Percentiles rank a stretch among this genome's conserved stretches.
Conservation (phyloP, 2,329 filamentous ascomycete genomes). For the Aspergillus novoparasiticus region DNA sequence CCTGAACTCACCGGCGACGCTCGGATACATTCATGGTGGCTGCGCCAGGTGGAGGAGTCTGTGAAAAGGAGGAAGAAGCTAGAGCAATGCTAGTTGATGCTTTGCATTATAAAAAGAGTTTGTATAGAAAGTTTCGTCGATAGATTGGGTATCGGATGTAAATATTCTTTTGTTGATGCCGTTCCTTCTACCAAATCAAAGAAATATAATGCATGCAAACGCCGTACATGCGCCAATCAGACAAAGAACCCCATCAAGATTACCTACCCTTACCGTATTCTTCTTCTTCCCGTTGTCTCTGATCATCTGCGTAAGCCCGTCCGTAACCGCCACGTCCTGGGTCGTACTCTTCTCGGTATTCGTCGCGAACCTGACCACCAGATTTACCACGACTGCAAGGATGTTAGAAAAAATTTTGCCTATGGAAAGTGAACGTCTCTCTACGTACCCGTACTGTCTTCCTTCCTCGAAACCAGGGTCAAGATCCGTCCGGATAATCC, state of each 20-base stretch:
- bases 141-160: slow-evolving; percentile 32
- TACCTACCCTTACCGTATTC: slow-evolving; percentile 61
- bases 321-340: slow-evolving; percentile 90
- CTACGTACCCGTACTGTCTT: slow-evolving; percentile 77
- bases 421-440: background rate
- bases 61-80: slow-evolving; percentile 31
- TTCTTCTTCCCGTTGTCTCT: slow-evolving; percentile 58
- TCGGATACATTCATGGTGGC: slow-evolving; percentile 92
- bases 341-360: slow-evolving; percentile 96
- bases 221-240: slow-evolving; percentile 32
- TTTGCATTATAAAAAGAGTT: slow-evolving; percentile 16
- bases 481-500: slow-evolving; percentile 91
- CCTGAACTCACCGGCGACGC: slow-evolving; percentile 87
- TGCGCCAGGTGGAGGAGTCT: slow-evolving; percentile 66
- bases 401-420: slow-evolving; percentile 5
- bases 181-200: slow-evolving; percentile 30
- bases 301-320: slow-evolving; percentile 70
- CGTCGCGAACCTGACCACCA: slow-evolving; percentile 93
- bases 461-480: slow-evolving; percentile 97
- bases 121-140: slow-evolving; percentile 18
- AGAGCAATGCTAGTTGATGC: slow-evolving; percentile 22
- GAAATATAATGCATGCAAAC: slow-evolving; percentile 36
- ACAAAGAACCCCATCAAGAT: slow-evolving; percentile 12
- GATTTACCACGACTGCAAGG: slow-evolving; percentile 75
- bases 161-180: slow-evolving; percentile 23